Evolutionary conservation across 805 yeast species (phyloP).

Genomic region (Teunomyces aglyptinius): DNA sequence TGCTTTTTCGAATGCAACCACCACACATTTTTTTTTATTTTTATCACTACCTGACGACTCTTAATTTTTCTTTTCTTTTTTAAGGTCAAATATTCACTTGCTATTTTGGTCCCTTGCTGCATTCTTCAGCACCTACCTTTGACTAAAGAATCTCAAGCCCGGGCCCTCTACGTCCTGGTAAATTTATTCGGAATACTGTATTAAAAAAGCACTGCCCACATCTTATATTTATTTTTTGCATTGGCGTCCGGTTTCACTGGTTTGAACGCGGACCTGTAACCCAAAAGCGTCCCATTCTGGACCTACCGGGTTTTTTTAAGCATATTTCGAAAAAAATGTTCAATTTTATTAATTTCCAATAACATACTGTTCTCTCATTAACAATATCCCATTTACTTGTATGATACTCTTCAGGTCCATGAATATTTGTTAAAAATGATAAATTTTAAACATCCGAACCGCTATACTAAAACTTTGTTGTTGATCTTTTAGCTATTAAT

Average conservation of each 20-base stretch:
- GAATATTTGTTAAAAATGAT: neutral
- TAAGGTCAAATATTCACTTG: neutral
- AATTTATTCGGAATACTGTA: neutral
- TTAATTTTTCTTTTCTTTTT: neutral
- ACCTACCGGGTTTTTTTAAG: neutral
- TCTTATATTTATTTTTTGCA: neutral
- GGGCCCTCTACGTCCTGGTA: neutral
- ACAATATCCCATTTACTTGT: too few relatives aligned
- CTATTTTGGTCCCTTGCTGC: neutral
- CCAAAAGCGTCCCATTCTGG: neutral
- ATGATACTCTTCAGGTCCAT: neutral
- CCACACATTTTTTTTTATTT: neutral
- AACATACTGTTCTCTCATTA: neutral
- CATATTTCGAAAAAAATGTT: constrained; percentile 1
- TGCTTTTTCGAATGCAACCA: neutral
- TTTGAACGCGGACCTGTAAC: neutral
- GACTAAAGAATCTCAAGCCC: neutral
- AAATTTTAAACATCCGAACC: neutral
- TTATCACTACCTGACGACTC: neutral
- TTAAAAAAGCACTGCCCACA: neutral
- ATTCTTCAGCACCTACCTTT: neutral
- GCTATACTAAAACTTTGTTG: neutral
- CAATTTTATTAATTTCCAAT: neutral
- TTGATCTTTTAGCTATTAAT: neutral
- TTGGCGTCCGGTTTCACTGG: neutral